Evolutionary conservation across 2,329 filamentous ascomycete species (phyloP), one percentile per base, ranked within the genome.

Genomic region (Bipolaris victoriae): DNA sequence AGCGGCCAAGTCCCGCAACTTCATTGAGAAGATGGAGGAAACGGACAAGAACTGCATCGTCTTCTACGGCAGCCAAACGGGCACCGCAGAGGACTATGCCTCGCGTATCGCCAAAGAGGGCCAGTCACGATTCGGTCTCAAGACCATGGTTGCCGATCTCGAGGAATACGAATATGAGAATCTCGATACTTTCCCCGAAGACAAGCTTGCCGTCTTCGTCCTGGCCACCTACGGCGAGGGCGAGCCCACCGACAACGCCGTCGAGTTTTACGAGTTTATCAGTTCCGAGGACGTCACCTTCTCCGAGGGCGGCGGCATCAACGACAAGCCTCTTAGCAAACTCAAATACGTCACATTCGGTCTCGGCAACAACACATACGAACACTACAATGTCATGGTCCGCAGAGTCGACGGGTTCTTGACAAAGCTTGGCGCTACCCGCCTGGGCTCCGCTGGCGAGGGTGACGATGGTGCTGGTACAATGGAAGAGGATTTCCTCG

Each of bases 381-480:
- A 99, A 76, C 95, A 99, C 83, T 99, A 97, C 84, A 99, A 99
- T 82, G 90, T 90, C 50, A 97, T 99, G 92, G 93, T 99, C 59
- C 92, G 94, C 76, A 91, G 94, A 63, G 89, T 98, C 56, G 88
- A 95, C 79, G 88, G 90, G 76, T 88, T 88, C 61, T 82, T 99
- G 57, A 83, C 87, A 72, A 94, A 90, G 71, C 83, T 96, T 18
- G 95, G 95, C 60, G 95, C 90, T 11, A 84, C 88, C 72, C 86
- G 92, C 66, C 91, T 99, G 66, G 93, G 95, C 44, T 83, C 88
- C 56, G 92, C 93, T 54, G 95, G 96, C 68, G 94, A 98, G 81
- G 95, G 95, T 71, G 95, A 99, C 71, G 95, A 99, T 76, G 95
- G 96, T 63, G 93, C 95, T 64, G 95, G 96, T 60, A 99, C 95